Conservation (phyloP, 1,284 basidiomycete species). For the Grifola frondosa region DNA sequence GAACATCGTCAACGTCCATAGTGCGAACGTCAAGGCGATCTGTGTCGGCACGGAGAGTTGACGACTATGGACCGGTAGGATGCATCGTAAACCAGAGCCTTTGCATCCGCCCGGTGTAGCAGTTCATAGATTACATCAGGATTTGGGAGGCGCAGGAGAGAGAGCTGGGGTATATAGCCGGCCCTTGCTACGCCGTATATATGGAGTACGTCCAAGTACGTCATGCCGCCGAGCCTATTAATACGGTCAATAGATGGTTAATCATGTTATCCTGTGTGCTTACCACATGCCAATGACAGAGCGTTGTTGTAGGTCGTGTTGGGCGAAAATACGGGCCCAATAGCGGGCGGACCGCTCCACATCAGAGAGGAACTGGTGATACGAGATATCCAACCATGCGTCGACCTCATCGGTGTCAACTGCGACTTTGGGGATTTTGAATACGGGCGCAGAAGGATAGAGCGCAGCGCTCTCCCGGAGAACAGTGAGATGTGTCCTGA, state of each 20-base stretch:
- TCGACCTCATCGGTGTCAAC: conserved; percentile 34
- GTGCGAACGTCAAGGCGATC: conserved; percentile 40
- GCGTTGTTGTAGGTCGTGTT: conserved; percentile 43
- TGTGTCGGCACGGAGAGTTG: conserved; percentile 49
- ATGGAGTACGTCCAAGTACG: conserved; percentile 64
- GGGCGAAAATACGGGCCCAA: conserved; percentile 48
- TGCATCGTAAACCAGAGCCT: conserved; percentile 60
- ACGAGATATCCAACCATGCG: conserved; percentile 52
- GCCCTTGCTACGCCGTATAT: conserved; percentile 71
- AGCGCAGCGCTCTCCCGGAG: conserved; percentile 46
- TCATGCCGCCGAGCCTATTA: conserved; percentile 62
- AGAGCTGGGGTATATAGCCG: conserved; percentile 69
- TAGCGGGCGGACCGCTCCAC: conserved; percentile 53
- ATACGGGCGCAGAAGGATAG: conserved; percentile 46
- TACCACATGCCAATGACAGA: conserved; percentile 70
- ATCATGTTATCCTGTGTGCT: conserved; percentile 21
- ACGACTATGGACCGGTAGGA: conserved; percentile 40
- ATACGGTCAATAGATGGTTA: conserved; percentile 11
- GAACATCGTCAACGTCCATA: conserved; percentile 12
- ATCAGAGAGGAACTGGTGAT: conserved; percentile 49
- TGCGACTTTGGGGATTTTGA: conserved; percentile 45
- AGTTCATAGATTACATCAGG: conserved; percentile 67
- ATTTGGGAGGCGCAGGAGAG: conserved; percentile 69
- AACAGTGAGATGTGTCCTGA: conserved; percentile 46
- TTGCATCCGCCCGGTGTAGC: conserved; percentile 52